Percentiles rank a stretch among this genome's conserved stretches.
Conservation (phyloP, 2,329 filamentous ascomycete genomes). For the Ceratocystis cacaofunesta region DNA sequence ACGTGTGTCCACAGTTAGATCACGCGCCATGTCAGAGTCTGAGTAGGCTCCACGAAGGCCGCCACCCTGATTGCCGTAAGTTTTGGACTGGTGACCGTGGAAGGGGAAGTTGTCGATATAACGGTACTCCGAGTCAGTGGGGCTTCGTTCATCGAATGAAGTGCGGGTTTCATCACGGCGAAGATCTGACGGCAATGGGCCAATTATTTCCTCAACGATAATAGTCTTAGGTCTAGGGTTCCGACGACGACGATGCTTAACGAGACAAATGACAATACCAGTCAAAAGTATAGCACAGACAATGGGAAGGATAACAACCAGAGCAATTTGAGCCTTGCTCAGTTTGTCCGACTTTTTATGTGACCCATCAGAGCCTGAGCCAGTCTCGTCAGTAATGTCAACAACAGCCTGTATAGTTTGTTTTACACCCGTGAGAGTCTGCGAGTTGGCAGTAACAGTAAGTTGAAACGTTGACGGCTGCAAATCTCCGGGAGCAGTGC, state of each 20-base stretch:
- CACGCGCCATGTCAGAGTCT: conserved; percentile 11
- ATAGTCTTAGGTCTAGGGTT: conserved; percentile 18
- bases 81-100: neutral
- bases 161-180: conserved; percentile 7
- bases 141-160: conserved; percentile 10
- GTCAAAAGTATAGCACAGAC: conserved; percentile 25
- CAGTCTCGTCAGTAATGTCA: conserved; percentile 24
- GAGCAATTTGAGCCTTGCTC: conserved; percentile 24
- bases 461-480: neutral
- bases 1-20: neutral
- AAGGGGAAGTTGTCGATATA: conserved; percentile 15
- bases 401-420: conserved; percentile 22
- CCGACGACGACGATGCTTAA: conserved; percentile 23
- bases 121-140: conserved; percentile 10
- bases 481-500: conserved; percentile 25
- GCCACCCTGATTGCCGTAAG: neutral
- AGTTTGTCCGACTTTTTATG: conserved; percentile 18
- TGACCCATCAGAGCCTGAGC: conserved; percentile 17
- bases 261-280: conserved; percentile 24
- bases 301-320: conserved; percentile 33
- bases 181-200: conserved; percentile 11
- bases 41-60: conserved; percentile 8
- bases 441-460: conserved; percentile 15
- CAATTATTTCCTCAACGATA: conserved; percentile 9
- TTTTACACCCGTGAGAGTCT: conserved; percentile 14